Percentiles rank a stretch among this genome's conserved stretches.
phyloP scores from a whole-genome alignment of 75 land plant genomes.

The Isoetes taiwanensis region DNA sequence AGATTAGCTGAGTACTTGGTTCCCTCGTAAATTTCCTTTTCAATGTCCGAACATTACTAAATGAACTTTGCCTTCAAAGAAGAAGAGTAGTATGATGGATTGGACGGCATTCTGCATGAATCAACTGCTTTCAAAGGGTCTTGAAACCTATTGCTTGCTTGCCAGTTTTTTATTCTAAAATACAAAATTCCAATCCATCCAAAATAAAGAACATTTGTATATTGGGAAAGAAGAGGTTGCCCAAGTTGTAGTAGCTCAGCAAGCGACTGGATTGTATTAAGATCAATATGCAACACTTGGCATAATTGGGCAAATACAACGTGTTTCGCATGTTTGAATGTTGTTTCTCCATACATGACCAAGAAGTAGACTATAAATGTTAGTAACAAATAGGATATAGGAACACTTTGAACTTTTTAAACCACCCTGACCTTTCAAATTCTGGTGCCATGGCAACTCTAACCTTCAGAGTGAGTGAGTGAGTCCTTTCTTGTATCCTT shows the following conservation, averaged over 20 bases:
- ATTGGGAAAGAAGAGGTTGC: conserved; percentile 9
- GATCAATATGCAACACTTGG: conserved; percentile 47
- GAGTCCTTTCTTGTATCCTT: conserved; percentile 10
- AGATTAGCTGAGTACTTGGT: not conserved
- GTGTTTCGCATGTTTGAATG: conserved; percentile 50
- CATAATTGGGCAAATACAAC: conserved; percentile 72
- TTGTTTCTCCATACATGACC: conserved; percentile 54
- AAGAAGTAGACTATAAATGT: not conserved
- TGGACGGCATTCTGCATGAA: not conserved
- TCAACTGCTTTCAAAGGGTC: not conserved
- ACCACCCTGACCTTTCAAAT: conserved; percentile 8
- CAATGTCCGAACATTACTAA: not conserved
- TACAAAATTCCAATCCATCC: conserved; percentile 45
- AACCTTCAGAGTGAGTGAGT: conserved; percentile 7
- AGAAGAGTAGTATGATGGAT: not conserved
- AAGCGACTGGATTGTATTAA: conserved; percentile 25
- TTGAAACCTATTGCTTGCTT: conserved; percentile 15
- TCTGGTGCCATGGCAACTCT: conserved; percentile 14
- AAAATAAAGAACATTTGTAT: conserved; percentile 42
- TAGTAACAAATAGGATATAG: not conserved
- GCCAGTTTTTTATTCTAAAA: conserved; percentile 52
- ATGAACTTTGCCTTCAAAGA: not conserved
- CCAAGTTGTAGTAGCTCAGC: conserved; percentile 22
- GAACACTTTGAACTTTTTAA: no score
- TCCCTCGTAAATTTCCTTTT: not conserved